These are phyloP conservation scores for Diospyros kaki DNA, from an alignment of 148 eudicot genomes.

Conservation along the genomic window DNA sequence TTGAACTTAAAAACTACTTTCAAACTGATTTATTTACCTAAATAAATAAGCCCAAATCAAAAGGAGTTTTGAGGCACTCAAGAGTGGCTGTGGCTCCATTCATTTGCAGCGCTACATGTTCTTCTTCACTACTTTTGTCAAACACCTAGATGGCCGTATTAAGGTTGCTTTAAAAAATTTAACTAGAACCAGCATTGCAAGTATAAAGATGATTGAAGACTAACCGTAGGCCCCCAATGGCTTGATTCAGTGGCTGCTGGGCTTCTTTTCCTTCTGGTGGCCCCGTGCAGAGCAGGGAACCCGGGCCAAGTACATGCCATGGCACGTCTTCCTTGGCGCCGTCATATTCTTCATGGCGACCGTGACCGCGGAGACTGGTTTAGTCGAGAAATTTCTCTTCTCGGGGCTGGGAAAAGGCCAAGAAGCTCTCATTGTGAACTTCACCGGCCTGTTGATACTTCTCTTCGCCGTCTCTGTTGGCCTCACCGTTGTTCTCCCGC, in stretches of 20 bases:
- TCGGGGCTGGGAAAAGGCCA: conserved; percentile 19
- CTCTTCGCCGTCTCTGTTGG: conserved; percentile 40
- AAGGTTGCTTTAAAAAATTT: no score
- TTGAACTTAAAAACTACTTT: no score
- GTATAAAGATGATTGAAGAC: not conserved
- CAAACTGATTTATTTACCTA: no score
- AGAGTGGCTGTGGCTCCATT: no score
- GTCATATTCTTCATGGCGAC: conserved; percentile 43
- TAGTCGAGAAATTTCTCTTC: conserved; percentile 36
- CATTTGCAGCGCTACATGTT: no score
- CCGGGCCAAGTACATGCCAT: conserved; percentile 40
- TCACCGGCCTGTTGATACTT: conserved; percentile 47
- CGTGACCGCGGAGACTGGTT: conserved; percentile 37
- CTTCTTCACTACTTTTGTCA: no score
- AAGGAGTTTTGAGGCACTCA: no score
- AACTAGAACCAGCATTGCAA: no score
- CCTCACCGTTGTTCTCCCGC: conserved; percentile 32
- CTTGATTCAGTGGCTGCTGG: conserved; percentile 30
- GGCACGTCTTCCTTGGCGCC: conserved; percentile 46
- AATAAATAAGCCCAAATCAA: no score
- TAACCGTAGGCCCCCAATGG: not conserved
- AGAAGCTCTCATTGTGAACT: conserved; percentile 47
- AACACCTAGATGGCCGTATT: no score
- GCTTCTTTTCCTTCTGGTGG: conserved; percentile 39
- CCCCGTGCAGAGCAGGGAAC: conserved; percentile 29